A percentile compares a stretch with the other conserved stretches of the same genome.
These are phyloP conservation scores for Globisporangium heterothallicum DNA, from an alignment of 352 stramenopile genomes.

Conservation along the genomic window DNA sequence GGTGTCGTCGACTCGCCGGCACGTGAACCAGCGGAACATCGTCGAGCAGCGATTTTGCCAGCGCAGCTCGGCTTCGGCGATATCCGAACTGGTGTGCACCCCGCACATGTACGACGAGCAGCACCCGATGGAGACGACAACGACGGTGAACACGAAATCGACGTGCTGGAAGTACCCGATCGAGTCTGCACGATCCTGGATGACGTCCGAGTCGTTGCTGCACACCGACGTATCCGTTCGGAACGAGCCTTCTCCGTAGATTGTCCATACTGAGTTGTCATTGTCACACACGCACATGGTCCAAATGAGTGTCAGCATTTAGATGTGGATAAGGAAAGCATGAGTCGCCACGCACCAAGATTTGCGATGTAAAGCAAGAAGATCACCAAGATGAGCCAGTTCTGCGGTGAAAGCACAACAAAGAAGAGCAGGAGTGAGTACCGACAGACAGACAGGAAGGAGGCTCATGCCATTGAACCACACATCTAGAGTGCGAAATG, in stretches of 20 bases:
- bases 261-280: constrained; percentile 25
- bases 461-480: too few species aligned
- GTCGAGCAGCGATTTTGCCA: constrained; percentile 61
- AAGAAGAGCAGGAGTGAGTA: too few species aligned
- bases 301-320: neutral
- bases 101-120: constrained; percentile 68
- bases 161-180: constrained; percentile 66
- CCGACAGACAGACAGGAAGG: too few species aligned
- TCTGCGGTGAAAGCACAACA: constrained; percentile 20
- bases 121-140: constrained; percentile 26
- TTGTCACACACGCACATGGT: neutral
- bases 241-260: constrained; percentile 52
- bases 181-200: constrained; percentile 52
- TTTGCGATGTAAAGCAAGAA: constrained; percentile 54
- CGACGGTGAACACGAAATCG: constrained; percentile 56
- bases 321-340: neutral
- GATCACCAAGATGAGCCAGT: constrained; percentile 46
- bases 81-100: constrained; percentile 49
- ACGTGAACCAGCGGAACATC: constrained; percentile 59
- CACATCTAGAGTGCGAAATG: neutral
- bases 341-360: constrained; percentile 21
- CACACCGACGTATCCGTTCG: constrained; percentile 46
- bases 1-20: constrained; percentile 21
- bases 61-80: constrained; percentile 48
- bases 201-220: constrained; percentile 38